Base-by-base conservation (phyloP, 176 grass and related monocot genomes). In the Cenchrus fungigraminus region DNA sequence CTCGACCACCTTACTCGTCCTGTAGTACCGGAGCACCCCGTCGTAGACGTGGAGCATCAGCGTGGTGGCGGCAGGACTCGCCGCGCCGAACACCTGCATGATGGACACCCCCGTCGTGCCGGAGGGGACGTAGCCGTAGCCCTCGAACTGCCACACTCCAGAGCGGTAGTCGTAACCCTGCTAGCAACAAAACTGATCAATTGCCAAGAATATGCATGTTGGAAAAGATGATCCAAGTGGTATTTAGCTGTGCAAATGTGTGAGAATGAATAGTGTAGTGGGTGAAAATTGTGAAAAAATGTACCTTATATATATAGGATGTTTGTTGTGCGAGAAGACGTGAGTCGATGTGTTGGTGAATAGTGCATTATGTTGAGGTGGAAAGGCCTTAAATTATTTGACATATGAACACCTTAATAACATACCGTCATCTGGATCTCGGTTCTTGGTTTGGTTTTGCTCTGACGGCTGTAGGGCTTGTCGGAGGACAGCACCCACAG, bases 81-180 rank as follows among this genome's bases (percentile, higher is more conserved):
- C 4, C 4, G 4, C 3, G 11, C 81, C 76, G 14, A 88, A 88
- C 37, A 93, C 57, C 79, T 93, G 91, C 85, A 91, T 91, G 59
- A 93, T 77, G 6, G 40, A 91, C 70, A 86, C 86, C 0, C 88
- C 77, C 0, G 88, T 77, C 4, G 85, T 93, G 25, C 82, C 88
- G 0, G 76, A 74, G 1, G 85, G 86, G 0, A 88, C 82, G 5
- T 76, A 91, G 6, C 53, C 71, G 25, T 88, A 55, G 12, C 82
- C 85, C 80, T 93, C 85, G 51, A 88, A 93, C 46, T 90, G 88
- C 91, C 91, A 93, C 28, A 90, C 71, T 1, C 78, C 78, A 0
- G 58, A 71, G 42, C 40, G 54, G 51, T 93, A 93, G 28, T 60
- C 51, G 53, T 82, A 31, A 1, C 71, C 61, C 85, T 87, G 25